These are phyloP conservation scores for Strobilomyces echinocephalus DNA, from an alignment of 768 basidiomycete species.

Conservation along the genomic window DNA sequence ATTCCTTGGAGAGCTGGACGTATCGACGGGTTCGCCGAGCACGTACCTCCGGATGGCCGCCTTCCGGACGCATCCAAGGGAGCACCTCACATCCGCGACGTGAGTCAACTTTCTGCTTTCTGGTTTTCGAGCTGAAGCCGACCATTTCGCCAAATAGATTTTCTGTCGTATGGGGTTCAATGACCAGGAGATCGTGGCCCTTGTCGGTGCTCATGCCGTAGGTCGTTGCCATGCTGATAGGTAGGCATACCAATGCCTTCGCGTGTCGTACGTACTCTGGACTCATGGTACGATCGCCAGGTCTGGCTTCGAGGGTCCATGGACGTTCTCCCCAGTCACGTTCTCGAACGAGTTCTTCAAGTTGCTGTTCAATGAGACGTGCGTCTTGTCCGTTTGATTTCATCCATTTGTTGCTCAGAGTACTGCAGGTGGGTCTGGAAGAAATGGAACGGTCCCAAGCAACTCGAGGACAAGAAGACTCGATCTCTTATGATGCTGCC, in stretches of 20 bases:
- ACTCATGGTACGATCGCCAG: conserved; percentile 23
- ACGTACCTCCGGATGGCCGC: conserved; percentile 83
- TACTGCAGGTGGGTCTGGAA: conserved; percentile 77
- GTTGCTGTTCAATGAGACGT: conserved; percentile 84
- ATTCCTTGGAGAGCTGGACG: conserved; percentile 93
- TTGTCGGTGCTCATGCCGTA: conserved; percentile 90
- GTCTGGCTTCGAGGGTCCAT: conserved; percentile 86
- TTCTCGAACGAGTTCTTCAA: conserved; percentile 84
- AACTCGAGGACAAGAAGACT: conserved; percentile 90
- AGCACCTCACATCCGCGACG: conserved; percentile 76
- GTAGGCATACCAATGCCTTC: conserved; percentile 29
- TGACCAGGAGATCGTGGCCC: conserved; percentile 96
- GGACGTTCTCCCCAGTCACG: conserved; percentile 91
- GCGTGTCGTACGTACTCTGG: not conserved
- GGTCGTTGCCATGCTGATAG: conserved; percentile 90
- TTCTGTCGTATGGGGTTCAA: conserved; percentile 86
- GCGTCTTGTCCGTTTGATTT: conserved; percentile 11
- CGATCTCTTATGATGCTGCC: conserved; percentile 92
- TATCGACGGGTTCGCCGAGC: conserved; percentile 72
- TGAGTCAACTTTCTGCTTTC: conserved; percentile 29
- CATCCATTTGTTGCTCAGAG: not conserved
- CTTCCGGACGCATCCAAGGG: conserved; percentile 86
- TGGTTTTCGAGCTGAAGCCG: not conserved
- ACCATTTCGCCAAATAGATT: conserved; percentile 34
- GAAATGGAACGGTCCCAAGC: conserved; percentile 93